Evolutionary conservation across 495 filamentous ascomycete species (phyloP).

Genomic region (Hypoxylon cercidicola): DNA sequence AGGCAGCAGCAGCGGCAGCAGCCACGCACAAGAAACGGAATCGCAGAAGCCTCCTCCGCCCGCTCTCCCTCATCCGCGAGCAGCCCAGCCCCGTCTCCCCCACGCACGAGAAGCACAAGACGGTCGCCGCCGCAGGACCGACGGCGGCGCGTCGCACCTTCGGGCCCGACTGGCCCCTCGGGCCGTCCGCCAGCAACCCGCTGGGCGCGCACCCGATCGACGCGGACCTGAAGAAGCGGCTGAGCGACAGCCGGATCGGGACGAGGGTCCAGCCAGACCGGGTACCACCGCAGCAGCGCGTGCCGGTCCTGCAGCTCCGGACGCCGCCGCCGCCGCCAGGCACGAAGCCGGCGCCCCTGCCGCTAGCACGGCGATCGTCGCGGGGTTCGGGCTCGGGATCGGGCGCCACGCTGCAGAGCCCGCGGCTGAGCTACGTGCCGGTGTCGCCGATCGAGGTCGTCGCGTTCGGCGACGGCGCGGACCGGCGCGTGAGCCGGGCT

Average conservation of each 20-base stretch:
- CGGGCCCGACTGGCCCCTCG: constrained; percentile 37
- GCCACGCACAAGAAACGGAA: neutral
- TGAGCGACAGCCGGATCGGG: constrained; percentile 18
- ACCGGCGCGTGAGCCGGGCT: constrained; percentile 4
- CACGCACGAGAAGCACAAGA: neutral
- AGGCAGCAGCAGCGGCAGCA: constrained; percentile 4
- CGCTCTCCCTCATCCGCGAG: constrained; percentile 40
- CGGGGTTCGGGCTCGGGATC: neutral
- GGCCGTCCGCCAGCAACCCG: constrained; percentile 19
- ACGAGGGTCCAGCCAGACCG: too few species aligned
- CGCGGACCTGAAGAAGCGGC: constrained; percentile 25
- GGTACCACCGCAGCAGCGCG: constrained; percentile 4
- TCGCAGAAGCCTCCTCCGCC: constrained; percentile 17
- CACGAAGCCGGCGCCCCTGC: constrained; percentile 1
- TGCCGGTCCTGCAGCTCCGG: constrained; percentile 3
- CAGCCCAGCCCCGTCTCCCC: constrained; percentile 18
- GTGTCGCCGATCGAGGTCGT: constrained; percentile 36
- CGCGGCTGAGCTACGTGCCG: constrained; percentile 29
- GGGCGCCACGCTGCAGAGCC: constrained; percentile 25
- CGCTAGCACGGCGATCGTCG: constrained; percentile 6
- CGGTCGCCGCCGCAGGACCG: neutral
- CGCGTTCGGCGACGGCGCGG: constrained; percentile 17
- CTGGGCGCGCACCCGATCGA: constrained; percentile 37
- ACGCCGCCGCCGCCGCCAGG: constrained; percentile 26
- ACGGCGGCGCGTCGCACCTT: constrained; percentile 23